These are phyloP conservation scores for Lumnitzera littorea DNA, from an alignment of 345 rosid species.

Conservation along the genomic window DNA sequence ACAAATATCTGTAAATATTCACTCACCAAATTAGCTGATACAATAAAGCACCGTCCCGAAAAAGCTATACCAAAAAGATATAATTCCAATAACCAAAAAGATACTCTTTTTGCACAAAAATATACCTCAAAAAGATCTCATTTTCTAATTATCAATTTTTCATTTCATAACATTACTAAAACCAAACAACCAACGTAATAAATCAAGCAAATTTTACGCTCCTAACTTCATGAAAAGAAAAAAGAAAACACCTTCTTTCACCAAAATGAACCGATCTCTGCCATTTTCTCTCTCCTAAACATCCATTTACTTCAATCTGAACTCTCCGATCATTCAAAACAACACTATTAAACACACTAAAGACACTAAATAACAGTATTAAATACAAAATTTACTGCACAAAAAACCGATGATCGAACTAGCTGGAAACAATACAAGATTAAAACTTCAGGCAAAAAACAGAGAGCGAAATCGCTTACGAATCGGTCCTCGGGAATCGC, in stretches of 20 bases:
- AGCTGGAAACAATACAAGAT: constrained; percentile 9
- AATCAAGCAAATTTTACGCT: not conserved
- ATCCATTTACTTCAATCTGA: too few species aligned
- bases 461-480: constrained; percentile 23
- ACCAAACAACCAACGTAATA: not conserved
- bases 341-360: not conserved
- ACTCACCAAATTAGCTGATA: not conserved
- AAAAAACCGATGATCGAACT: constrained; percentile 25
- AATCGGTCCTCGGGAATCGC: constrained; percentile 35
- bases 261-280: too few species aligned
- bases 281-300: too few species aligned
- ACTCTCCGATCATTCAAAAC: not conserved
- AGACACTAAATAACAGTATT: not conserved
- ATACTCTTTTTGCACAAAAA: too few species aligned
- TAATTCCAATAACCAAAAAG: not conserved
- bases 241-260: too few species aligned
- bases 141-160: not conserved
- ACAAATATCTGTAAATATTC: not conserved
- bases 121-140: constrained; percentile 1
- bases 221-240: too few species aligned
- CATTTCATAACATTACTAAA: not conserved
- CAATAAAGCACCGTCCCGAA: not conserved
- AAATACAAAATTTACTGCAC: not conserved
- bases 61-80: not conserved
- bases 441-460: constrained; percentile 11